These are phyloP conservation scores for Umbelopsis vinacea DNA, from an alignment of 192 early-diverging fungal genomes.

Conservation along the genomic window DNA sequence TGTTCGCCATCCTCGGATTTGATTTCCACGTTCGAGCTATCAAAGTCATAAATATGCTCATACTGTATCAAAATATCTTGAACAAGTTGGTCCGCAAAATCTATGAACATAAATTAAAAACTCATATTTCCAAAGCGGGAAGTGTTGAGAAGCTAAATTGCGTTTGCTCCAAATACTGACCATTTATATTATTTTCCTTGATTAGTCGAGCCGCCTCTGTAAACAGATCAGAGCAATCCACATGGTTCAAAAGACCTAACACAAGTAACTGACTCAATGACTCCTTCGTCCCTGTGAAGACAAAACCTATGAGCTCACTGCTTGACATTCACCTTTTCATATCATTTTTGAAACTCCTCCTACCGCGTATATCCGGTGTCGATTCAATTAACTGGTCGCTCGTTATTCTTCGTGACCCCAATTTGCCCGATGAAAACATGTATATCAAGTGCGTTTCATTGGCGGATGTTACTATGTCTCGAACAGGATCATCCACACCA, in stretches of 20 bases:
- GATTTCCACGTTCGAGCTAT: background rate
- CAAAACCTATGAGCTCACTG: background rate
- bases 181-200: conserved; percentile 13
- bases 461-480: conserved; percentile 27
- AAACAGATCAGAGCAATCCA: conserved; percentile 34
- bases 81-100: conserved; percentile 4
- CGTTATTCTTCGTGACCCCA: conserved; percentile 30
- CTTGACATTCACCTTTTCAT: background rate
- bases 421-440: conserved; percentile 29
- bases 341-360: background rate
- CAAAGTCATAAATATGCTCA: background rate
- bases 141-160: background rate
- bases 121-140: too few species aligned
- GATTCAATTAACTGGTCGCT: conserved; percentile 14
- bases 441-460: conserved; percentile 39
- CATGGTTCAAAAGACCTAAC: conserved; percentile 32
- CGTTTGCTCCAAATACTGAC: background rate
- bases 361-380: conserved; percentile 4
- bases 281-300: conserved; percentile 3
- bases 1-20: background rate
- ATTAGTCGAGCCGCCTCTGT: conserved; percentile 30
- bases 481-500: conserved; percentile 26
- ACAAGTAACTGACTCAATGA: conserved; percentile 10
- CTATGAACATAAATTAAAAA: background rate
- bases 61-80: background rate